Percentiles rank a stretch among this genome's conserved stretches.
phyloP scores from a whole-genome alignment of 176 grass and related monocot genomes.

The Carex scoparia region DNA sequence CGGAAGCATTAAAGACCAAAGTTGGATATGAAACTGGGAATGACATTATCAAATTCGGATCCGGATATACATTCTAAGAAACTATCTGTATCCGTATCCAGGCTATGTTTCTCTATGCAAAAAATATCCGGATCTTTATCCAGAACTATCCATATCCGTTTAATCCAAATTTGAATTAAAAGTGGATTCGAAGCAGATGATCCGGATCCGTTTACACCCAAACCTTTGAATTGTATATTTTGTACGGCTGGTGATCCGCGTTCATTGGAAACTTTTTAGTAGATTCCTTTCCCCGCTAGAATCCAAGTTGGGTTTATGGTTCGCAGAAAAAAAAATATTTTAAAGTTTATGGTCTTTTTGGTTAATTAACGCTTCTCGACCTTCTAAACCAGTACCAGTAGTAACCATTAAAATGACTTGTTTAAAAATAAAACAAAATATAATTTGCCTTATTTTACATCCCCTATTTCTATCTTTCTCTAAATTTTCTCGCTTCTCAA shows the following conservation, averaged over 20 bases:
- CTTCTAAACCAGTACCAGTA: neutral
- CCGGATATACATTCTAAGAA: too few species aligned
- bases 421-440: neutral
- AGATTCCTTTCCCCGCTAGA: neutral
- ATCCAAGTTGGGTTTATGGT: neutral
- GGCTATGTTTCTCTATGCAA: too few species aligned
- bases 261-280: neutral
- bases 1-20: too few species aligned
- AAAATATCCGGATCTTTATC: too few species aligned
- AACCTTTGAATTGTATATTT: neutral
- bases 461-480: neutral
- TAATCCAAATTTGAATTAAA: too few species aligned
- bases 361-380: neutral
- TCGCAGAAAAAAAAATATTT: neutral
- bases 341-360: neutral
- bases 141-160: too few species aligned
- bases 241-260: neutral
- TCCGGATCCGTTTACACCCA: too few species aligned
- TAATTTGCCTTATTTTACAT: constrained; percentile 3
- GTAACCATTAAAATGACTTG: neutral
- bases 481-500: neutral
- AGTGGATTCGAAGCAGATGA: too few species aligned
- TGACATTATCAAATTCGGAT: too few species aligned
- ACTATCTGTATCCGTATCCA: too few species aligned
- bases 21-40: too few species aligned